phyloP scores from a whole-genome alignment of 495 filamentous ascomycete species.

The Aspergillus hancockii region DNA sequence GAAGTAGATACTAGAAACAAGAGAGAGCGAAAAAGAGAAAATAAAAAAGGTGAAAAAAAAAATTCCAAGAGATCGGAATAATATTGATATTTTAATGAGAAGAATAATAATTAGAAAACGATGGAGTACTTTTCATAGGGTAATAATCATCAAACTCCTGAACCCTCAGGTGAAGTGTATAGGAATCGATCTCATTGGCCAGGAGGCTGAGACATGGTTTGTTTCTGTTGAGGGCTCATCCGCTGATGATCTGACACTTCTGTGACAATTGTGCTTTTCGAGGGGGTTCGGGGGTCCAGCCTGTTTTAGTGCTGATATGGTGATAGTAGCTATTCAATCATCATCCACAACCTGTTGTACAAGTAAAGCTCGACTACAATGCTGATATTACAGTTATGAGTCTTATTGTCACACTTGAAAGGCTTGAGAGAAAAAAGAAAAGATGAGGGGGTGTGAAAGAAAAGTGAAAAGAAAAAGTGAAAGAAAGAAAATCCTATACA shows the following conservation, averaged over 20 bases:
- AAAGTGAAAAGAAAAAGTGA: neutral
- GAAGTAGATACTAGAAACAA: slow-evolving; percentile 3
- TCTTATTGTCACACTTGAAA: neutral
- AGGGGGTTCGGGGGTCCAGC: neutral
- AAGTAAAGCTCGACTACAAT: neutral
- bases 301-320: neutral
- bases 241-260: slow-evolving; percentile 26
- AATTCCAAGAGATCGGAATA: neutral
- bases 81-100: neutral
- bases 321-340: neutral
- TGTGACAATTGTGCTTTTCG: slow-evolving; percentile 20
- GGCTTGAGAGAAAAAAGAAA: neutral
- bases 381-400: neutral
- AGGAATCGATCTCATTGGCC: slow-evolving; percentile 27
- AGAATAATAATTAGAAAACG: neutral
- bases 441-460: neutral
- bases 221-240: slow-evolving; percentile 32
- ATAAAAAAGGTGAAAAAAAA: slow-evolving; percentile 4
- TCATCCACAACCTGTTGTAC: neutral
- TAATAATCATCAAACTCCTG: slow-evolving; percentile 13
- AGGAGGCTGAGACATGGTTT: slow-evolving; percentile 40
- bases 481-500: neutral
- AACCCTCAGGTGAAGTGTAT: slow-evolving; percentile 19
- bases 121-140: neutral
- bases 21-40: slow-evolving; percentile 3